These are phyloP conservation scores for Sporothrix variecibatus DNA, from an alignment of 2,329 filamentous ascomycete species.

Conservation along the genomic window DNA sequence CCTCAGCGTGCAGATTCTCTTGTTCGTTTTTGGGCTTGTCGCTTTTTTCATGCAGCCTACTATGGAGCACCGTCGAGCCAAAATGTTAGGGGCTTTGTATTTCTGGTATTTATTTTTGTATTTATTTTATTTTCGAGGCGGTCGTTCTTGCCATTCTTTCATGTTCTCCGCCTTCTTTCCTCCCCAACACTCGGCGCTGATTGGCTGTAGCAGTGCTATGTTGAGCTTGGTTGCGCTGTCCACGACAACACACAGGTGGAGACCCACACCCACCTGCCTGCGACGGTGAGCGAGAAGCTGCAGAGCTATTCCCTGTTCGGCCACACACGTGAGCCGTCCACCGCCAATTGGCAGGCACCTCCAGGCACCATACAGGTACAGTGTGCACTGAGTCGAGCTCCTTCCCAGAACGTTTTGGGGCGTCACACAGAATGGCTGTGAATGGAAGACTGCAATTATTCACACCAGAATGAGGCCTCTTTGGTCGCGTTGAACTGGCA, in stretches of 20 bases:
- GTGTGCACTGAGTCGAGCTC: conserved; percentile 8
- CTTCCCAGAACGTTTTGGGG: background rate
- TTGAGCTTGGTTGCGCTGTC: conserved; percentile 26
- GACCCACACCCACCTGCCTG: conserved; percentile 17
- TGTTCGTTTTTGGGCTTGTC: conserved; percentile 9
- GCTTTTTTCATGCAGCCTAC: conserved; percentile 26
- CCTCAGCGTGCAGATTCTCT: conserved; percentile 14
- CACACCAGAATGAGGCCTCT: background rate
- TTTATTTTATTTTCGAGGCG: conserved; percentile 27
- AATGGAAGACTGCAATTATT: background rate
- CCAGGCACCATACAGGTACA: conserved; percentile 13
- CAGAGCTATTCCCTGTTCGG: conserved; percentile 26
- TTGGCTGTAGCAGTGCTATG: conserved; percentile 14
- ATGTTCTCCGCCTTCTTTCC: conserved; percentile 17
- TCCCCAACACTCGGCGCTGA: conserved; percentile 15
- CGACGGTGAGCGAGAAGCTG: conserved; percentile 15
- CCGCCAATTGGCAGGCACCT: background rate
- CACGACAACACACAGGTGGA: conserved; percentile 25
- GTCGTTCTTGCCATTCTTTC: conserved; percentile 12
- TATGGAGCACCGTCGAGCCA: conserved; percentile 20
- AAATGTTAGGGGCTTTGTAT: conserved; percentile 12
- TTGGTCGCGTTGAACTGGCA: background rate
- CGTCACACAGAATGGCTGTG: background rate
- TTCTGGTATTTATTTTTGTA: conserved; percentile 27
- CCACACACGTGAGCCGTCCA: conserved; percentile 20